Base-by-base conservation (phyloP, 805 yeast species). In the Komagataella phaffii region DNA sequence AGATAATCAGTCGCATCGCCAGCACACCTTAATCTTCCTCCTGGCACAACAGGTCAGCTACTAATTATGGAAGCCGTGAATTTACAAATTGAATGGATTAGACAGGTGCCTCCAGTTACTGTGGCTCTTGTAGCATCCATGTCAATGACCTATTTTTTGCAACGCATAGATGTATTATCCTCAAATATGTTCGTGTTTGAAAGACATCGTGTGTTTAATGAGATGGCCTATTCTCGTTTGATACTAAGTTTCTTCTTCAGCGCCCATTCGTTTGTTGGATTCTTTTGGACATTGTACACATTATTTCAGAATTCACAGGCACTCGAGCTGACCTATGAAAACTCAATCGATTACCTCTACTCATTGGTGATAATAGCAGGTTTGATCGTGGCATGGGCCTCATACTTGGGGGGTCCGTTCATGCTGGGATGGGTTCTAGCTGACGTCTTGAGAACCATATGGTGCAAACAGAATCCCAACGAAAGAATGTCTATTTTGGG, bases 31-130 rank as follows among this genome's bases (percentile, higher is more conserved):
- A 14, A 30, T 30, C 40, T 30, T 30, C 40, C 40, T 10, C 14
- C 40, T 8, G 40, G 40, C 8, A 30, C 40, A 14, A 30, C 40
- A 30, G 40, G 40, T 30, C 14, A 30, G 40, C 40, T 30, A 14
- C 40, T 10, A 30, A 8, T 10, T 30, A 66, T 67, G 71, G 70
- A 64, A 24, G 65, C 64, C 53, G 54, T 69, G 46, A 72, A 73
- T 3, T 48, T 69, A 18, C 40, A 30, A 30, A 8, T 30, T 8
- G 73, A 72, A 50, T 66, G 70, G 71, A 45, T 71, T 44, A 65
- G 62, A 60, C 74, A 69, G 45, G 61, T 72, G 1, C 79, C 80
- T 3, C 72, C 75, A 2, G 74, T 75, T 18, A 76, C 80, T 3
- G 57, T 76, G 49, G 52, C 58, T 6, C 68, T 71, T 63, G 53